Conservation (phyloP, 805 yeast genomes). For the Metschnikowia sp. region DNA sequence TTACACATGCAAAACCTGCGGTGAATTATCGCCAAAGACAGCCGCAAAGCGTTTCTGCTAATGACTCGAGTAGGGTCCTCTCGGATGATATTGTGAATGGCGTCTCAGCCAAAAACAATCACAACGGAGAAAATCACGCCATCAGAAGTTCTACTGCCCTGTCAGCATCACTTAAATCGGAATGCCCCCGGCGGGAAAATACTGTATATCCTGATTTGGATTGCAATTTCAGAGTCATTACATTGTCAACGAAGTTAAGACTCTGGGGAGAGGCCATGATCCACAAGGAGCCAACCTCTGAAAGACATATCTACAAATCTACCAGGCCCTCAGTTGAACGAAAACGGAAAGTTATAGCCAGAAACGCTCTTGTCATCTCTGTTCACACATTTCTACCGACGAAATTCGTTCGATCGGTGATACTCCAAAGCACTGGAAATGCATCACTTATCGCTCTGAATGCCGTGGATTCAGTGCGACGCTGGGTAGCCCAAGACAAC, state of each 20-base stretch:
- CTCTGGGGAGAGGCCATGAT: constrained; percentile 18
- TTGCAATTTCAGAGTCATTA: constrained; percentile 20
- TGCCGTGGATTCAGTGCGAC: constrained; percentile 28
- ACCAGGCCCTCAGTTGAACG: constrained; percentile 6
- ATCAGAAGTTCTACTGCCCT: background rate
- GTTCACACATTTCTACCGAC: constrained; percentile 41
- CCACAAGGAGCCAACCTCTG: constrained; percentile 13
- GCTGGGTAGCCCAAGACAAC: constrained; percentile 23
- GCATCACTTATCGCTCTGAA: constrained; percentile 26
- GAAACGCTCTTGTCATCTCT: constrained; percentile 30
- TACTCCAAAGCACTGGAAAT: constrained; percentile 38
- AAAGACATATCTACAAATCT: constrained; percentile 15
- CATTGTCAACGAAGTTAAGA: constrained; percentile 19
- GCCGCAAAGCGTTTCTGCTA: too few relatives aligned
- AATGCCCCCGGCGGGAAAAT: background rate
- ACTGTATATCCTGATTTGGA: constrained; percentile 17
- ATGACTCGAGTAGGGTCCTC: too few relatives aligned
- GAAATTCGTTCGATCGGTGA: constrained; percentile 33
- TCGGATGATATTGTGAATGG: too few relatives aligned
- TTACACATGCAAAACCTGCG: too few relatives aligned
- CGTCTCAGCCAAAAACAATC: too few relatives aligned
- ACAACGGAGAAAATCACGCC: background rate
- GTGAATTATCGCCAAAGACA: too few relatives aligned
- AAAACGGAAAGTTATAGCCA: constrained; percentile 3
- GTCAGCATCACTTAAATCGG: background rate